A percentile compares a stretch with the other conserved stretches of the same genome.
These are phyloP conservation scores for Skeletonema costatum DNA, from an alignment of 108 stramenopile species.

Conservation along the genomic window DNA sequence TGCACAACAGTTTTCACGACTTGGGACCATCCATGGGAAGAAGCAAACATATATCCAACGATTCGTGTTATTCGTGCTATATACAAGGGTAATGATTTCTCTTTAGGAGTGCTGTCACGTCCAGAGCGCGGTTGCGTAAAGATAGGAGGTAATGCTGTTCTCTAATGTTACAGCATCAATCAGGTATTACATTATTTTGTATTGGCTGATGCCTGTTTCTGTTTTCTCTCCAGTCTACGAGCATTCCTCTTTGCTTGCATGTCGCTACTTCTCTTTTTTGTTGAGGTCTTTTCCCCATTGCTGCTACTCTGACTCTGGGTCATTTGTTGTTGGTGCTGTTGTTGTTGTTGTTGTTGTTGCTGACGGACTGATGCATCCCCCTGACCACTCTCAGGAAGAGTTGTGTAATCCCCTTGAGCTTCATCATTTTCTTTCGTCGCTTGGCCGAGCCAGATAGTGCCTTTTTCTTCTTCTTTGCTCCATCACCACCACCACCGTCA, in stretches of 20 bases:
- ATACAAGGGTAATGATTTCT: too few relatives aligned
- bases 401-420: background rate
- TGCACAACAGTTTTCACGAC: too few relatives aligned
- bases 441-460: slow-evolving; percentile 43
- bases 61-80: too few relatives aligned
- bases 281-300: background rate
- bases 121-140: too few relatives aligned
- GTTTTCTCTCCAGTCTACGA: background rate
- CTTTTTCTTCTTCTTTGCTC: slow-evolving; percentile 21
- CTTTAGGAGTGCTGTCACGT: too few relatives aligned
- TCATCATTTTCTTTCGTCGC: slow-evolving; percentile 47
- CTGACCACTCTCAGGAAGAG: background rate
- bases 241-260: background rate
- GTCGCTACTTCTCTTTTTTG: background rate
- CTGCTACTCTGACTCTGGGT: background rate
- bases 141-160: too few relatives aligned
- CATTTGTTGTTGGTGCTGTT: background rate
- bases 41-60: too few relatives aligned
- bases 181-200: too few relatives aligned
- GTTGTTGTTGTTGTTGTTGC: background rate
- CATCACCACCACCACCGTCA: background rate
- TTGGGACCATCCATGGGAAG: too few relatives aligned
- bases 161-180: too few relatives aligned
- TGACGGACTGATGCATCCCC: background rate
- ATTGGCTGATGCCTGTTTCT: background rate